Evolutionary conservation across 306 rosid species (phyloP), one percentile per base, ranked within the genome.

Genomic region (Echinosophora koreensis): DNA sequence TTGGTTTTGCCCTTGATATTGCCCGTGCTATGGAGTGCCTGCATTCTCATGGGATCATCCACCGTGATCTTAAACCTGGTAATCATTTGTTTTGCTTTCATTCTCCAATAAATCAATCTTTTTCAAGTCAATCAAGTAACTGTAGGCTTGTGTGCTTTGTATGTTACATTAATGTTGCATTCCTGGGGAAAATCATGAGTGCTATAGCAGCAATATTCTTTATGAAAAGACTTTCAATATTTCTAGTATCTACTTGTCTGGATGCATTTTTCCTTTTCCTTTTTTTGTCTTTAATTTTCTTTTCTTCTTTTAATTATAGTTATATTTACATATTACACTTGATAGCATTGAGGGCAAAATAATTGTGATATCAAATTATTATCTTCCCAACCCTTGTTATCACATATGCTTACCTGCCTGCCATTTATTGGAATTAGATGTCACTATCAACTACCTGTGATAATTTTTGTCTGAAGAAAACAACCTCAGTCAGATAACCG

Each of bases 21-120:
- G 91, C 95, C 41, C 97, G 97, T 70, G 97, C 96, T n/a, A 90
- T 92, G 93, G 98, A 94, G 80, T 94, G 98, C 78, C 84, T 94
- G 67, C 97, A 92, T 82, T 89, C 93, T 69, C 98, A 92, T 79
- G 98, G 98, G 76, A 92, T 94, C 86, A 94, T 94, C 46, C 98
- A 94, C 83, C 96, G 97, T 49, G 98, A 94, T 81, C 85, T 94
- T 77, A 94, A 94, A 77, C 98, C 98, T 18, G 97, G 98, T 90
- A 94, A 79, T 75, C 30, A 69, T 75, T 50, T 66, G 68, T 71
- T 72, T 76, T 77, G 61, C 13, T 50, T 77, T 71, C 67, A 64
- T 67, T 67, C 59, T 42, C 56, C 37, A 57, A n/a, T 60, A 38
- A 50, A 44, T 46, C 55, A 55, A 54, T 15, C 6, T 8, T 13